Evolutionary conservation across 345 rosid genomes (phyloP).

Genomic region (Salix brachista): DNA sequence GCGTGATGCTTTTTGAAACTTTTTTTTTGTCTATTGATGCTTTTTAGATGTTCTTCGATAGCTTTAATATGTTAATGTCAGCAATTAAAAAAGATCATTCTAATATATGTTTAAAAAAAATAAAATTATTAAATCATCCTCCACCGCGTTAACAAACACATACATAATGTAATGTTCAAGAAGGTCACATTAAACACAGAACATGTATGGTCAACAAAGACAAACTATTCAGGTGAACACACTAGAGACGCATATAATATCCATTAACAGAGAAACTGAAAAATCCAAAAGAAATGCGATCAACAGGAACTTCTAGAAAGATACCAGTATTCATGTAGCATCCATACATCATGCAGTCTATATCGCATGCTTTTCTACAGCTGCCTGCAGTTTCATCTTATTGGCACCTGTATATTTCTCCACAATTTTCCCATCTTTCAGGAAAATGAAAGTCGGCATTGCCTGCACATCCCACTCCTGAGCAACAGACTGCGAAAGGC

Average conservation of each 20-base stretch:
- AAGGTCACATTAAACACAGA: too few relatives aligned
- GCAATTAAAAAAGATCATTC: too few relatives aligned
- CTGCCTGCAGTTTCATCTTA: slow-evolving; percentile 2
- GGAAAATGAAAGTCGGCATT: not conserved
- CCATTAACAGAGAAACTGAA: not conserved
- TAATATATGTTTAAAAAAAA: too few relatives aligned
- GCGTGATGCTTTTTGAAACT: too few relatives aligned
- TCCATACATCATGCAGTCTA: not conserved
- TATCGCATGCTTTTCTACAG: slow-evolving; percentile 1
- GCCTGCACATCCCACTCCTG: not conserved
- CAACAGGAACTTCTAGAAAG: not conserved
- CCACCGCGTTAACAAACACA: too few relatives aligned
- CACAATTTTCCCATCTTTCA: not conserved
- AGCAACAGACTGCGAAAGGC: not conserved
- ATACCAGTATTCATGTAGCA: not conserved
- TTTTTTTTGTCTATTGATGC: too few relatives aligned
- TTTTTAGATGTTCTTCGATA: too few relatives aligned
- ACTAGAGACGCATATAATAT: not conserved
- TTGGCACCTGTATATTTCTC: slow-evolving; percentile 9
- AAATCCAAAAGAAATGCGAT: not conserved
- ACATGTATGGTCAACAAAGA: too few relatives aligned
- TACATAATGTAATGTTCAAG: too few relatives aligned
- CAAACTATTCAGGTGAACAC: too few relatives aligned
- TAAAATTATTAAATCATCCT: too few relatives aligned
- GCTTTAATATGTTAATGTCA: too few relatives aligned